Evolutionary conservation across 1,284 basidiomycete species (phyloP).

Genomic region (Wallemia hederae): DNA sequence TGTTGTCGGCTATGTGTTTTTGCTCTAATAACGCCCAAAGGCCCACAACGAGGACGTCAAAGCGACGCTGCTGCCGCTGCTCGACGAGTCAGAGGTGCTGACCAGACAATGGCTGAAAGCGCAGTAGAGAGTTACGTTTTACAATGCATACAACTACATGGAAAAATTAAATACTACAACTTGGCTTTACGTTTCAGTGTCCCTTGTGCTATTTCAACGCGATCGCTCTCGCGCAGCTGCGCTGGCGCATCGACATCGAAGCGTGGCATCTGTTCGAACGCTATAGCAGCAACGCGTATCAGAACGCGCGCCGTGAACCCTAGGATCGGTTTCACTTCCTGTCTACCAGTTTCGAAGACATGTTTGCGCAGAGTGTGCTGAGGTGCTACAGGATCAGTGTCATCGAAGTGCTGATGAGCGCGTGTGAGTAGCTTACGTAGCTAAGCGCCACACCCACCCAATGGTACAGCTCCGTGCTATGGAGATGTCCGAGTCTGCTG

Average conservation of each 20-base stretch:
- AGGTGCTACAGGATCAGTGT: background rate
- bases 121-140: no score
- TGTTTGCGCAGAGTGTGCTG: background rate
- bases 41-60: slow-evolving; percentile 50
- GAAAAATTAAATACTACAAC: background rate
- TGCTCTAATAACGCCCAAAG: slow-evolving; percentile 18
- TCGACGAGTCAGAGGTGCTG: slow-evolving; percentile 17
- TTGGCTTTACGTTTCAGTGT: no score
- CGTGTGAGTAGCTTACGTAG: background rate
- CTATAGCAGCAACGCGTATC: background rate
- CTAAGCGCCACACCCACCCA: background rate
- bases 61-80: slow-evolving; percentile 42
- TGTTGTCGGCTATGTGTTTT: background rate
- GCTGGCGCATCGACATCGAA: background rate
- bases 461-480: background rate
- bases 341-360: background rate
- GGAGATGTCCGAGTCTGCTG: background rate
- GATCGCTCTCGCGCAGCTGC: background rate
- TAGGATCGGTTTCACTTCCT: background rate
- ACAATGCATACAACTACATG: no score
- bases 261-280: background rate
- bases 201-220: background rate
- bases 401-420: background rate
- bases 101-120: background rate
- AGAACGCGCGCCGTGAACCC: background rate